Evolutionary conservation across 2,329 filamentous ascomycete species (phyloP).

Genomic region (Beauveria medogensis): DNA sequence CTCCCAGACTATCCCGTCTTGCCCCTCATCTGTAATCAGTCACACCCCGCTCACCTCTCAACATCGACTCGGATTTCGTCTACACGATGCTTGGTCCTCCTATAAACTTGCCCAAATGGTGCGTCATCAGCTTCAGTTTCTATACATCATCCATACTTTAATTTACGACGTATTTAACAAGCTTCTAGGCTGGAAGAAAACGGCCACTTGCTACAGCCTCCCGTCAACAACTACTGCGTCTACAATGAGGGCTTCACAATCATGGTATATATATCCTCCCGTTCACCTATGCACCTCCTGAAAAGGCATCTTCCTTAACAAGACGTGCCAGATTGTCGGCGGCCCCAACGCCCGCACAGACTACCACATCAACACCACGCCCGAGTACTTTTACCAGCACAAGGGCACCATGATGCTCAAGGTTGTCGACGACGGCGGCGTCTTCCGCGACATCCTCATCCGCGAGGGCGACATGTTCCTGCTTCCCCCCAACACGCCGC

Average conservation of each 20-base stretch:
- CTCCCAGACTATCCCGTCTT: neutral
- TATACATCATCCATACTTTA: neutral
- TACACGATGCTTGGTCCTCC: constrained; percentile 39
- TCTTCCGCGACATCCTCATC: constrained; percentile 80
- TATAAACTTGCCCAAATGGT: constrained; percentile 53
- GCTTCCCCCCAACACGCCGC: constrained; percentile 86
- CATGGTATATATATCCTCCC: constrained; percentile 48
- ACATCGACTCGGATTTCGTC: neutral
- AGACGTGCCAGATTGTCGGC: constrained; percentile 64
- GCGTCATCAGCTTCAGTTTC: constrained; percentile 17
- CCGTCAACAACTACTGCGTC: constrained; percentile 96
- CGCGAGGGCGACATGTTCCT: constrained; percentile 91
- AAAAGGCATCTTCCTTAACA: neutral
- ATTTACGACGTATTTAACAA: neutral
- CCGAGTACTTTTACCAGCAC: constrained; percentile 98
- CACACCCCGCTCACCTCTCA: neutral
- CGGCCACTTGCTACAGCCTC: constrained; percentile 83
- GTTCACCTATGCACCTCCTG: neutral
- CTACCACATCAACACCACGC: constrained; percentile 91
- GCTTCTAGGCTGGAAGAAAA: constrained; percentile 74
- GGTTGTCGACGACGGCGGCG: constrained; percentile 62
- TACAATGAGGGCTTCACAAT: constrained; percentile 78
- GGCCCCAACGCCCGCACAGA: constrained; percentile 93
- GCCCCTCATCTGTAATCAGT: neutral
- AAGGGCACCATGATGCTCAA: constrained; percentile 89